phyloP scores from a whole-genome alignment of 2,329 filamentous ascomycete genomes.

The Colletotrichum chlorophyti region DNA sequence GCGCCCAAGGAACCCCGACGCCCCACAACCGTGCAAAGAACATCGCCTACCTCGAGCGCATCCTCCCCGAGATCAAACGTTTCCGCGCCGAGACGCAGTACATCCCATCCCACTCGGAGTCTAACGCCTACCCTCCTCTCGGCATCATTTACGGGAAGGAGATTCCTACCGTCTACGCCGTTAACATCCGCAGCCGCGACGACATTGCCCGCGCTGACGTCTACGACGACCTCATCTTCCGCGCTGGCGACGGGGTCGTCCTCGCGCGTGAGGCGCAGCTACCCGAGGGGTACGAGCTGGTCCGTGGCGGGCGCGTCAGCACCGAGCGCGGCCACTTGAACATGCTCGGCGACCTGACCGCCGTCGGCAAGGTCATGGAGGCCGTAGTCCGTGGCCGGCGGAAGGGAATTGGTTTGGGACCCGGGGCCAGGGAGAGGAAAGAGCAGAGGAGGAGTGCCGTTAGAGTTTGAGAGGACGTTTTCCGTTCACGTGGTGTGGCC shows the following conservation, averaged over 20 bases:
- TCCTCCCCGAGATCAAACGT: constrained; percentile 70
- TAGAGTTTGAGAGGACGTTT: constrained; percentile 9
- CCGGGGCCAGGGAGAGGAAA: not conserved
- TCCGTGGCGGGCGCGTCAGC: constrained; percentile 75
- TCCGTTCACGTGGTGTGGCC: not conserved
- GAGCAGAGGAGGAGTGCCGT: not conserved
- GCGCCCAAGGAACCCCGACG: constrained; percentile 37
- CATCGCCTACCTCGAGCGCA: constrained; percentile 74
- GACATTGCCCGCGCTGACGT: constrained; percentile 78
- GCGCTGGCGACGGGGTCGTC: constrained; percentile 87
- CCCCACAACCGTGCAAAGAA: constrained; percentile 58
- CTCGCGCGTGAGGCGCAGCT: constrained; percentile 86
- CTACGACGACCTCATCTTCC: constrained; percentile 88
- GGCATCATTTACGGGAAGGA: constrained; percentile 87
- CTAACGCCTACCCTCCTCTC: constrained; percentile 83
- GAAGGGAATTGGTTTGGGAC: constrained; percentile 75
- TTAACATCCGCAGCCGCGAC: constrained; percentile 75
- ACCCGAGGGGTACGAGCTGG: constrained; percentile 78
- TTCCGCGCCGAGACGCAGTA: constrained; percentile 81
- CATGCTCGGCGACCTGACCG: constrained; percentile 83
- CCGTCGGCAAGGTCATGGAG: constrained; percentile 75
- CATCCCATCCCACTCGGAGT: constrained; percentile 59
- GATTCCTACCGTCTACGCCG: constrained; percentile 84
- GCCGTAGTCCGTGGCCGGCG: constrained; percentile 71
- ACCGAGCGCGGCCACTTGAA: constrained; percentile 89